Base-by-base conservation (phyloP, 2,329 filamentous ascomycete genomes). In the Botrytis byssoidea region DNA sequence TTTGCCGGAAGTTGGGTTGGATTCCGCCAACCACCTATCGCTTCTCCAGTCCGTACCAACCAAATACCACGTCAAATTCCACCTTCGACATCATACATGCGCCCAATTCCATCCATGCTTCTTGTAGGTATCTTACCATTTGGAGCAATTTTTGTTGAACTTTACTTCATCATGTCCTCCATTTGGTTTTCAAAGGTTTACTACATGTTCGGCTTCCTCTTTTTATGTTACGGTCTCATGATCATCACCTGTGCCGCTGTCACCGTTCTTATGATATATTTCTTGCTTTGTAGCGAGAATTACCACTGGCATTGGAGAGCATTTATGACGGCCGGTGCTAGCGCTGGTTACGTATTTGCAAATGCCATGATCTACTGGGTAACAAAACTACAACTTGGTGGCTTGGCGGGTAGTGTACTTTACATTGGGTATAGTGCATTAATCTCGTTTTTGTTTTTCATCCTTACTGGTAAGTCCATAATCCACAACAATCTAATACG, bases 191-290 rank as follows among this genome's bases (percentile, higher is more conserved):
- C 92, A 85, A 94, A 96, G 84, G 96, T 99, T 77, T 99, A 99
- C 87, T 99, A 99, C 88, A 99, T 99, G 96, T 99, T 99, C 80
- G 96, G 96, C 35, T 99, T 99, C 87, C 86, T 99, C 51, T 99
- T 99, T 87, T 88, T 99, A 73, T 98, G 95, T 87, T 99, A 97
- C 81, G 95, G 93, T 18, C 88, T 99, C 68, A 98, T 99, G 94
- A 94, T 98, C 79, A 92, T 97, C 79, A 98, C 96, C 1, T 94
- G 92, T 74, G 95, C 95, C 0, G 92, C 95, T 0, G 95, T 97
- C 59, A 98, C 96, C 0, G 91, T 98, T 14, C 86, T 99, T 29
- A 91, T 98, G 88, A 93, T 98, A 0, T 99, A 99, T 84, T 98
- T 98, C 86, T 82, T 99, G 78, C 90, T 99, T 22, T 98, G 95